A percentile compares a stretch with the other conserved stretches of the same genome.
These are phyloP conservation scores for Cutaneotrichosporon spelunceum DNA, from an alignment of 1,284 basidiomycete species.

Conservation along the genomic window DNA sequence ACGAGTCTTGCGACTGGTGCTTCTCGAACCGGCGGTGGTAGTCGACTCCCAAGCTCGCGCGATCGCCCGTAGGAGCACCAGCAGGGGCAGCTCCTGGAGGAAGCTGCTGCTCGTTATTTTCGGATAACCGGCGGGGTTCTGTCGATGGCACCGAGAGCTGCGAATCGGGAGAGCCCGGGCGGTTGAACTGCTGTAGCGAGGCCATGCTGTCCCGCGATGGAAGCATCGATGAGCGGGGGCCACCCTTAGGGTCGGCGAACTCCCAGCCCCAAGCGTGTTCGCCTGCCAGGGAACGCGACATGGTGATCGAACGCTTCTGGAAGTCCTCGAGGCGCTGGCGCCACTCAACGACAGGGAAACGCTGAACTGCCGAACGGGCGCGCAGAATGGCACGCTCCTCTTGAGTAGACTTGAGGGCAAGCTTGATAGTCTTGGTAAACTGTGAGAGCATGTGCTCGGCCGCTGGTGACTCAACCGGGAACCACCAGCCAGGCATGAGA, in stretches of 20 bases:
- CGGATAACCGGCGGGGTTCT: slow-evolving; percentile 4
- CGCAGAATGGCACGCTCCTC: slow-evolving; percentile 86
- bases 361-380: slow-evolving; percentile 84
- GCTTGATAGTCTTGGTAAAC: slow-evolving; percentile 85
- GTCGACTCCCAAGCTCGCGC: slow-evolving; percentile 12
- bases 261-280: slow-evolving; percentile 65
- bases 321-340: slow-evolving; percentile 91
- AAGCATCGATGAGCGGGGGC: background rate
- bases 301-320: slow-evolving; percentile 75
- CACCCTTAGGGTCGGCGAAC: slow-evolving; percentile 27
- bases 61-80: too few relatives aligned
- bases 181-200: slow-evolving; percentile 52
- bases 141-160: slow-evolving; percentile 38
- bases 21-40: slow-evolving; percentile 49
- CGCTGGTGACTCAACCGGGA: slow-evolving; percentile 86
- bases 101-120: slow-evolving; percentile 11
- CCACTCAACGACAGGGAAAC: slow-evolving; percentile 95
- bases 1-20: slow-evolving; percentile 47
- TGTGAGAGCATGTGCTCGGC: slow-evolving; percentile 93
- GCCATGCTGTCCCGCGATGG: slow-evolving; percentile 29
- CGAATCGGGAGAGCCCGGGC: slow-evolving; percentile 44
- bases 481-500: slow-evolving; percentile 97
- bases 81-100: slow-evolving; percentile 11
- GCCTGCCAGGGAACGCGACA: slow-evolving; percentile 66
- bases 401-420: slow-evolving; percentile 82